phyloP scores from a whole-genome alignment of 2,329 filamentous ascomycete genomes.

The Coniochaeta prunicola region DNA sequence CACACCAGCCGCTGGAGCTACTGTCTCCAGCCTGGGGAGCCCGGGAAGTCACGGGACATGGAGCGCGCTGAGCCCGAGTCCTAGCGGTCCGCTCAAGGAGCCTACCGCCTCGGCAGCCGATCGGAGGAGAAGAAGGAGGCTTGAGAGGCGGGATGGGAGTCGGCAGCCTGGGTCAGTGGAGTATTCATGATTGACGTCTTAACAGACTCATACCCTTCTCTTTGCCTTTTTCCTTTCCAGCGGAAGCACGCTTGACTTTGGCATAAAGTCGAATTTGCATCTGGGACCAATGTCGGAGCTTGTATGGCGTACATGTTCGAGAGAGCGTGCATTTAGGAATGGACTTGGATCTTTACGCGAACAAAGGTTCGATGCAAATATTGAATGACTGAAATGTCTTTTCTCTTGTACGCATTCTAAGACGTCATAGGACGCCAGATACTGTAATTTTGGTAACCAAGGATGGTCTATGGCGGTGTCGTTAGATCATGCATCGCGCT shows the following conservation, averaged over 20 bases:
- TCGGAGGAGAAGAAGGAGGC: conserved; percentile 47
- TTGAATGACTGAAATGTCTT: background rate
- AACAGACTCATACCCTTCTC: background rate
- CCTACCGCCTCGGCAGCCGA: conserved; percentile 33
- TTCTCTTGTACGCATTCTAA: background rate
- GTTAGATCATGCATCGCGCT: background rate
- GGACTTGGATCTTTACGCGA: background rate
- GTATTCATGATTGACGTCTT: conserved; percentile 6
- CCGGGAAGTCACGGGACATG: conserved; percentile 41
- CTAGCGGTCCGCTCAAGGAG: conserved; percentile 30
- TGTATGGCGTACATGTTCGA: background rate
- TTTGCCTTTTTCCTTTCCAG: background rate
- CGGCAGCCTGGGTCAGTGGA: conserved; percentile 20
- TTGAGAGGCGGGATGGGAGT: conserved; percentile 42
- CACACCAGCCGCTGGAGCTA: conserved; percentile 29
- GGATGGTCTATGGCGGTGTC: background rate
- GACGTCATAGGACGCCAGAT: background rate
- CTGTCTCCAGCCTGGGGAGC: conserved; percentile 41
- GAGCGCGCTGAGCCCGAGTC: conserved; percentile 44
- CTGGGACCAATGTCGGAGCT: background rate
- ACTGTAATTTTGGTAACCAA: background rate
- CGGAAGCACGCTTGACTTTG: background rate
- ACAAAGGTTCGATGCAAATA: background rate
- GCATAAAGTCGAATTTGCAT: background rate
- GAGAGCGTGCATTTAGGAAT: background rate